Evolutionary conservation across 805 yeast species (phyloP).

Genomic region (Metschnikowia continentalis): DNA sequence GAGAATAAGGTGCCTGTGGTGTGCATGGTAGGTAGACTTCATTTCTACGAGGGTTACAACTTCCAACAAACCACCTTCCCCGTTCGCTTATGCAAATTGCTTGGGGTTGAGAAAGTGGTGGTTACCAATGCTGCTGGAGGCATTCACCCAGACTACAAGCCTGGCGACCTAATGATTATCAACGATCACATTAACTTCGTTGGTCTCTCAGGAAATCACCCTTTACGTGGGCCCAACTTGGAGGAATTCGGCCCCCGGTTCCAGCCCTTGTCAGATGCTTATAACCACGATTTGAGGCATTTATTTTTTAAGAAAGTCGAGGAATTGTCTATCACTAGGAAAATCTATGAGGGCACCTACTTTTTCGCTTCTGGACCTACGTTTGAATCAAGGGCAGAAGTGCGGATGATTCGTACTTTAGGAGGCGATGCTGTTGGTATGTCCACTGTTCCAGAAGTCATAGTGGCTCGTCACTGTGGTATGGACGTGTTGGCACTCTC

Average conservation of each 20-base stretch:
- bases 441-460: constrained; percentile 97
- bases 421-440: constrained; percentile 97
- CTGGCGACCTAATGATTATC: constrained; percentile 90
- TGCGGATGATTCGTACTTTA: constrained; percentile 58
- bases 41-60: constrained; percentile 88
- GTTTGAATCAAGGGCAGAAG: constrained; percentile 89
- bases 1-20: constrained; percentile 68
- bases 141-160: constrained; percentile 55
- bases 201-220: constrained; percentile 85
- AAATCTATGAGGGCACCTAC: constrained; percentile 82
- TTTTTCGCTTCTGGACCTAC: constrained; percentile 90
- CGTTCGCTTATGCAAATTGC: constrained; percentile 61
- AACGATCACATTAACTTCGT: constrained; percentile 88
- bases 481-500: constrained; percentile 79
- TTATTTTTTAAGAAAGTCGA: constrained; percentile 53
- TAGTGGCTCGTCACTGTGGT: constrained; percentile 86
- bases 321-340: constrained; percentile 47
- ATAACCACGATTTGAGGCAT: constrained; percentile 67
- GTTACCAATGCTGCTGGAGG: constrained; percentile 99
- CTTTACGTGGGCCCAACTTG: constrained; percentile 83
- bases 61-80: constrained; percentile 83
- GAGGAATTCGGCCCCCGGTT: constrained; percentile 81
- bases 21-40: constrained; percentile 92
- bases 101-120: constrained; percentile 60
- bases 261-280: constrained; percentile 84